Conservation (phyloP, 441 rosid genomes). For the Syzygium syzygioides region DNA sequence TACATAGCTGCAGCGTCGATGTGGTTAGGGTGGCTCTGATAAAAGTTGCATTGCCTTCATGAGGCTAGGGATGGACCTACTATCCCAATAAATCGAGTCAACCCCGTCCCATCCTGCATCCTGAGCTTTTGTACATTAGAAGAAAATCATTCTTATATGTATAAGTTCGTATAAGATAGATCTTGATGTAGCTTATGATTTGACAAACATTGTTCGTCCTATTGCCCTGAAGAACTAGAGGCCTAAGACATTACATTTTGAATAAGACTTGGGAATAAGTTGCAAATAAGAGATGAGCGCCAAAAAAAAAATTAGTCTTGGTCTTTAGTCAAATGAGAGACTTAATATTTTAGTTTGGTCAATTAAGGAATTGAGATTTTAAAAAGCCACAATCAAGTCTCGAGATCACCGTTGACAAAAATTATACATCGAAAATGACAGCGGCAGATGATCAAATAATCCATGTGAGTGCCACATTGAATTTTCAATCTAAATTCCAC, state of each 20-base stretch:
- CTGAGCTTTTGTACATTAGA: not conserved
- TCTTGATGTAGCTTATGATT: not conserved
- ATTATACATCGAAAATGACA: not conserved
- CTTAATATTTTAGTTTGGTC: not conserved
- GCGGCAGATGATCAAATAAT: not conserved
- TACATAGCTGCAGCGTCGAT: not conserved
- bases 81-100: not conserved
- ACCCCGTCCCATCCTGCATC: not conserved
- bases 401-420: not conserved
- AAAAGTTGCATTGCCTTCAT: not conserved
- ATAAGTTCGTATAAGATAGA: no score
- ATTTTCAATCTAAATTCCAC: not conserved
- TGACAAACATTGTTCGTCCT: not conserved
- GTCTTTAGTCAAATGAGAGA: not conserved
- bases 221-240: not conserved
- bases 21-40: not conserved
- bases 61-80: not conserved
- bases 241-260: not conserved
- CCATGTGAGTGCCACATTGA: not conserved
- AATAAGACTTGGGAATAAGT: not conserved
- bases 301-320: not conserved
- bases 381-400: not conserved
- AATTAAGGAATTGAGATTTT: not conserved
- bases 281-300: not conserved
- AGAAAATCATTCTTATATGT: no score